Evolutionary conservation across 148 eudicot species (phyloP).

Genomic region (Camellia granthamiana): DNA sequence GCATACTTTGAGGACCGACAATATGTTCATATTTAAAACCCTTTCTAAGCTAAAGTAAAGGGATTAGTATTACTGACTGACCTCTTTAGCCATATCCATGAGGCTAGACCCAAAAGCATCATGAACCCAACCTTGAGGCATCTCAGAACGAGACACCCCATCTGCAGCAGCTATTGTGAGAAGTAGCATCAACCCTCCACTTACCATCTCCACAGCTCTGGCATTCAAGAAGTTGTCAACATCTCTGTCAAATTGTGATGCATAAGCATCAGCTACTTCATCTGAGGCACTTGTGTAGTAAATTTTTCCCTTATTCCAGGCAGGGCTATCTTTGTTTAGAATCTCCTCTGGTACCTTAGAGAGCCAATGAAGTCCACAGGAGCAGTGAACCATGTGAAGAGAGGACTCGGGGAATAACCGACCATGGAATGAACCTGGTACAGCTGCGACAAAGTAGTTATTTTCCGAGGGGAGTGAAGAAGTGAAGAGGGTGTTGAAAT

Average conservation of each 20-base stretch:
- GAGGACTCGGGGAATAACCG: constrained; percentile 18
- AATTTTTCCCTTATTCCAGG: constrained; percentile 29
- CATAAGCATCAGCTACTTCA: constrained; percentile 26
- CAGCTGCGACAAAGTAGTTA: constrained; percentile 8
- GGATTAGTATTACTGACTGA: neutral
- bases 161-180: neutral
- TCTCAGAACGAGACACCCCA: neutral
- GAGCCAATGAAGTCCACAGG: constrained; percentile 24
- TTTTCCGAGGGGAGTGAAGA: neutral
- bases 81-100: constrained; percentile 26
- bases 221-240: constrained; percentile 13
- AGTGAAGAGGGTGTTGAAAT: constrained; percentile 24
- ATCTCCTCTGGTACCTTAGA: constrained; percentile 18
- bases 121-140: neutral
- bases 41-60: no score
- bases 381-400: constrained; percentile 15
- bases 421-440: constrained; percentile 20
- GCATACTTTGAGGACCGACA: no score
- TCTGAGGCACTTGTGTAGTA: constrained; percentile 6
- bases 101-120: constrained; percentile 22
- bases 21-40: no score
- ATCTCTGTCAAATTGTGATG: constrained; percentile 20
- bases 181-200: constrained; percentile 27
- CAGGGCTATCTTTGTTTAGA: neutral
- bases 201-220: constrained; percentile 25